Evolutionary conservation across 345 rosid genomes (phyloP).

Genomic region (Aurinia saxatilis): DNA sequence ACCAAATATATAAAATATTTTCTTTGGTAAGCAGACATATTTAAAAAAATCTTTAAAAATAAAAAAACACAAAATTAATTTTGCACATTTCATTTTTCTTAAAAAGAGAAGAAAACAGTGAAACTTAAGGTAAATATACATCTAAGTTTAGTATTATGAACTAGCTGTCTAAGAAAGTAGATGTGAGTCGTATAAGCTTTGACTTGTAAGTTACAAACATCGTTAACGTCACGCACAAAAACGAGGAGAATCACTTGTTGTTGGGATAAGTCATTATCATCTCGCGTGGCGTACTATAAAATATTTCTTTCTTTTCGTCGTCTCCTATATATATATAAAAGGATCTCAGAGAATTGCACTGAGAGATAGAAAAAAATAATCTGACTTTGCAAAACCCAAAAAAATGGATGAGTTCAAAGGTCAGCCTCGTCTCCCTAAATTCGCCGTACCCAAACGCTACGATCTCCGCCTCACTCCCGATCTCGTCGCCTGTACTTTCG

Average conservation of each 20-base stretch:
- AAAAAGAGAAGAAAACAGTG: too few relatives aligned
- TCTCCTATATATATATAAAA: not conserved
- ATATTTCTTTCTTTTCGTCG: too few relatives aligned
- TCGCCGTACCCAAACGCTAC: conserved; percentile 81
- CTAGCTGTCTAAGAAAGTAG: too few relatives aligned
- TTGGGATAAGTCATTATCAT: not conserved
- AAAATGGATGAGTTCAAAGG: conserved; percentile 78
- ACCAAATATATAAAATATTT: too few relatives aligned
- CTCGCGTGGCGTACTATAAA: conserved; percentile 18
- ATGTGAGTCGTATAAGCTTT: not conserved
- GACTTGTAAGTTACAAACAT: not conserved
- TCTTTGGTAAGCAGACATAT: too few relatives aligned
- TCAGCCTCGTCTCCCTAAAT: conserved; percentile 84
- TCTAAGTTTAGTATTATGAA: too few relatives aligned
- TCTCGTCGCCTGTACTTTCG: conserved; percentile 61
- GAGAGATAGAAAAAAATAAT: not conserved
- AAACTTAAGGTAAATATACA: too few relatives aligned
- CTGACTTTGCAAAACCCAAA: not conserved
- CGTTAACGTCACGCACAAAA: not conserved
- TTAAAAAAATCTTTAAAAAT: too few relatives aligned
- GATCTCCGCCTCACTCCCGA: conserved; percentile 71
- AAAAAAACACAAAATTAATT: too few relatives aligned
- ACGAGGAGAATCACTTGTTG: not conserved
- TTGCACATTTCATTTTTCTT: too few relatives aligned
- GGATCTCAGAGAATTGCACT: not conserved